Conservation (phyloP, 1,284 basidiomycete genomes). For the Cutaneotrichosporon sp. region DNA sequence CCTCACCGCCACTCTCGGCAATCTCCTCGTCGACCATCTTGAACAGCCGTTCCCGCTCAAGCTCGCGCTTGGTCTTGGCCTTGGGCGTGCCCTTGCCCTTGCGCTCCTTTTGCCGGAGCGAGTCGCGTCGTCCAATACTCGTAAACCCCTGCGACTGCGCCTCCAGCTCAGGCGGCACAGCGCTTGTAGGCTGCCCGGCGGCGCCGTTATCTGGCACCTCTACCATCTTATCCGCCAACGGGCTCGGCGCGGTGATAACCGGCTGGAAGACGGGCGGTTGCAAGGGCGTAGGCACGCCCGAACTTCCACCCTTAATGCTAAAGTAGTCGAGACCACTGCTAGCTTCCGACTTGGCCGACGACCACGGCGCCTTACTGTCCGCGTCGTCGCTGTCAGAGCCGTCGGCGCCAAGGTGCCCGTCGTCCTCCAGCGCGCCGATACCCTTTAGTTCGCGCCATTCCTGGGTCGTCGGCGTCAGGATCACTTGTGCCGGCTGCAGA, state of each 20-base stretch:
- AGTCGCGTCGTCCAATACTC: constrained; percentile 38
- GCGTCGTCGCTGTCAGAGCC: constrained; percentile 5
- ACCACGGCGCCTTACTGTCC: constrained; percentile 1
- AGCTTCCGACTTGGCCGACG: not conserved
- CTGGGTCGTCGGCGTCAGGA: constrained; percentile 49
- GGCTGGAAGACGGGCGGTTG: constrained; percentile 4
- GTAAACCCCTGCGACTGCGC: constrained; percentile 22
- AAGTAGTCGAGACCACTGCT: not conserved
- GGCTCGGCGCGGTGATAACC: constrained; percentile 5
- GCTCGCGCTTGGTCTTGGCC: constrained; percentile 42
- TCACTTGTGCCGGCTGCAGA: constrained; percentile 30
- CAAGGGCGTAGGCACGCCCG: not conserved
- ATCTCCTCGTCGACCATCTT: constrained; percentile 41
- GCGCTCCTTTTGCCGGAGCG: constrained; percentile 16
- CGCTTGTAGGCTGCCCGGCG: too few relatives aligned
- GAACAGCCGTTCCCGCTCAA: constrained; percentile 44
- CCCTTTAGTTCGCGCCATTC: constrained; percentile 46
- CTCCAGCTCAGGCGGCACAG: too few relatives aligned
- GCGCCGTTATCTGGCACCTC: not conserved
- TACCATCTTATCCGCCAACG: not conserved
- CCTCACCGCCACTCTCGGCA: constrained; percentile 10
- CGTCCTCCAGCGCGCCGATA: constrained; percentile 20
- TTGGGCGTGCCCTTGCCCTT: constrained; percentile 7
- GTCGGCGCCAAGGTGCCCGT: not conserved
- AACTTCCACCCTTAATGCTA: constrained; percentile 3